These are phyloP conservation scores for Kluyveromyces marxianus DNA, from an alignment of 1,139 yeast species.

Conservation along the genomic window DNA sequence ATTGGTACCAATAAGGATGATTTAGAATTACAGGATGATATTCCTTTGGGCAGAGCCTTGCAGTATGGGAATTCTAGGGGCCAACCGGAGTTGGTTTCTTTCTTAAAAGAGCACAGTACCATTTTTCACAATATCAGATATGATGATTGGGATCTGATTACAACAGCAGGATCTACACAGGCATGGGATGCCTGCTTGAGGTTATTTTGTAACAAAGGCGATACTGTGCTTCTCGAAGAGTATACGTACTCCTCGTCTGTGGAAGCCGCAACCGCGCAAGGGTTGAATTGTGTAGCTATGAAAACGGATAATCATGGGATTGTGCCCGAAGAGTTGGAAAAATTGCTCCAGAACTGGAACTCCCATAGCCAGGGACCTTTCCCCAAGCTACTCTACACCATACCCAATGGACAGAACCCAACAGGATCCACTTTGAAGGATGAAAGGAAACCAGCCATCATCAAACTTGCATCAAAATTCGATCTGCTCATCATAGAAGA, in stretches of 20 bases:
- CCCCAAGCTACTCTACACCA: slow-evolving; percentile 77
- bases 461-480: slow-evolving; percentile 66
- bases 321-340: slow-evolving; percentile 63
- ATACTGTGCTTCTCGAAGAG: slow-evolving; percentile 71
- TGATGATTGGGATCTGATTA: slow-evolving; percentile 55
- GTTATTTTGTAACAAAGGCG: slow-evolving; percentile 71
- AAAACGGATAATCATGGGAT: slow-evolving; percentile 76
- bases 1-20: slow-evolving; percentile 34
- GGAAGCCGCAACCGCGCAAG: slow-evolving; percentile 69
- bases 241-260: slow-evolving; percentile 74
- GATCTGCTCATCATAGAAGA: slow-evolving; percentile 81
- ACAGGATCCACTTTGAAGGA: slow-evolving; percentile 72
- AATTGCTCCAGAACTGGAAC: slow-evolving; percentile 60
- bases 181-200: slow-evolving; percentile 81
- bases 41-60: slow-evolving; percentile 63
- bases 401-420: slow-evolving; percentile 93
- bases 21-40: slow-evolving; percentile 37
- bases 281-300: slow-evolving; percentile 60
- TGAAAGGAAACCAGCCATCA: slow-evolving; percentile 67
- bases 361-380: slow-evolving; percentile 43
- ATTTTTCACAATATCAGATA: slow-evolving; percentile 51
- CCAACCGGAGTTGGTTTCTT: slow-evolving; percentile 48
- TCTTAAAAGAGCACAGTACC: slow-evolving; percentile 61
- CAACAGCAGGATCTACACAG: slow-evolving; percentile 78
- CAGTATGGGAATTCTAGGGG: slow-evolving; percentile 80